These are phyloP conservation scores for Chrysanthemum makinoi DNA, from an alignment of 129 eudicot species.

Conservation along the genomic window DNA sequence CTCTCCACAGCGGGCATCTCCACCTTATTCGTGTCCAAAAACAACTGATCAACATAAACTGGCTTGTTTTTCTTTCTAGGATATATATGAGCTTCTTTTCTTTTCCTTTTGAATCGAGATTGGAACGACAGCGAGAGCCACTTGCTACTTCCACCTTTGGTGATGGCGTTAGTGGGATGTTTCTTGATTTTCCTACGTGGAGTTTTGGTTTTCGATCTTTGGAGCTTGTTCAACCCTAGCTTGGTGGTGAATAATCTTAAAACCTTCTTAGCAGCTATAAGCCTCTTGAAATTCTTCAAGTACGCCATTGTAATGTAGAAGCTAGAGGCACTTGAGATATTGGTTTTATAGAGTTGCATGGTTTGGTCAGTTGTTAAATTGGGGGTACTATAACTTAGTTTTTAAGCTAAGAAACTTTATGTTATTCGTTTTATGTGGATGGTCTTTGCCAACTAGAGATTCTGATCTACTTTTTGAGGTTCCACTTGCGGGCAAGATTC, in stretches of 20 bases:
- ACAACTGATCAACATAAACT: slow-evolving; percentile 56
- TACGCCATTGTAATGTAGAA: slow-evolving; percentile 42
- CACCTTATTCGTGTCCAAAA: slow-evolving; percentile 32
- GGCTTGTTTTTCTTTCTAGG: slow-evolving; percentile 36
- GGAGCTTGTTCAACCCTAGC: slow-evolving; percentile 47
- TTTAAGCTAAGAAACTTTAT: slow-evolving; percentile 41
- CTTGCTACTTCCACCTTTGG: slow-evolving; percentile 10
- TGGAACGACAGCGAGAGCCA: slow-evolving; percentile 46
- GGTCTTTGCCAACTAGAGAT: slow-evolving; percentile 24
- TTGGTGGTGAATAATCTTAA: slow-evolving; percentile 50
- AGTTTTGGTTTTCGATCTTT: slow-evolving; percentile 38
- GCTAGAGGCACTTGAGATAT: slow-evolving; percentile 7
- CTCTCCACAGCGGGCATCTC: slow-evolving; percentile 25
- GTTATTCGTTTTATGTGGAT: slow-evolving; percentile 31
- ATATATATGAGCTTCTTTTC: slow-evolving; percentile 13
- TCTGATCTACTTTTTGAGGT: slow-evolving; percentile 26
- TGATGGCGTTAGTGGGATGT: slow-evolving; percentile 15
- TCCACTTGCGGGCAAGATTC: slow-evolving; percentile 31
- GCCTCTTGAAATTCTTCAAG: slow-evolving; percentile 49
- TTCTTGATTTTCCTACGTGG: slow-evolving; percentile 27
- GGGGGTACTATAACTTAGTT: slow-evolving; percentile 27
- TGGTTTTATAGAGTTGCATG: slow-evolving; percentile 14
- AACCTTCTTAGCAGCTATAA: slow-evolving; percentile 41
- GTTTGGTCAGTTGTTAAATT: neutral
- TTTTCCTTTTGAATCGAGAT: slow-evolving; percentile 37